Evolutionary conservation across 345 rosid genomes (phyloP).

Genomic region (Camelina laxa): DNA sequence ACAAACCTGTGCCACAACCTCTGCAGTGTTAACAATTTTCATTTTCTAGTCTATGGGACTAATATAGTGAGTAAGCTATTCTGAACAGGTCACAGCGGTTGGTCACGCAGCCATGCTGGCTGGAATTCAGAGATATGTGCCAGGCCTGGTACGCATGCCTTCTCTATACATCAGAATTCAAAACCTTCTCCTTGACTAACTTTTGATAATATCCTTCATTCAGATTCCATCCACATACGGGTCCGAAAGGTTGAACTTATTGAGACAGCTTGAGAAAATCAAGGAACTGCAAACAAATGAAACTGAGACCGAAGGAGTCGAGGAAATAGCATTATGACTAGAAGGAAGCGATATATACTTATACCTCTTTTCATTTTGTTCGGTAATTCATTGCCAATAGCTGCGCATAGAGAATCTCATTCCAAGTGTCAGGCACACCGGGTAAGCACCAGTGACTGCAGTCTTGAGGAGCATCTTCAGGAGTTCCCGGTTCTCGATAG

Average conservation of each 20-base stretch:
- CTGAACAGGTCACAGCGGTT: slow-evolving; percentile 86
- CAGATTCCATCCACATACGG: slow-evolving; percentile 98
- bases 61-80: slow-evolving; percentile 21
- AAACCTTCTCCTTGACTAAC: slow-evolving; percentile 1
- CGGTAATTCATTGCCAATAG: slow-evolving; percentile 59
- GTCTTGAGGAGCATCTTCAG: slow-evolving; percentile 70
- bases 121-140: slow-evolving; percentile 91
- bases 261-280: slow-evolving; percentile 92
- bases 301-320: slow-evolving; percentile 59
- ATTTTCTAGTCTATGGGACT: not conserved
- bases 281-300: slow-evolving; percentile 70
- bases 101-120: slow-evolving; percentile 99
- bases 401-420: slow-evolving; percentile 73
- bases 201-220: slow-evolving; percentile 30
- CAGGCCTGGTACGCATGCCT: slow-evolving; percentile 67
- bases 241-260: slow-evolving; percentile 82
- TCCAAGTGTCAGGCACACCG: slow-evolving; percentile 90
- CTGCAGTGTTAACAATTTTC: slow-evolving; percentile 18
- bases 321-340: slow-evolving; percentile 43
- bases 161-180: slow-evolving; percentile 21
- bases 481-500: slow-evolving; percentile 74
- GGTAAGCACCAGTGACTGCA: slow-evolving; percentile 98
- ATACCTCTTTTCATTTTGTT: slow-evolving; percentile 21
- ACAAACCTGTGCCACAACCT: slow-evolving; percentile 23
- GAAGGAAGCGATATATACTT: slow-evolving; percentile 32